Percentiles rank a stretch among this genome's conserved stretches.
Conservation (phyloP, 257 asterid species). For the Solanum arcanum region DNA sequence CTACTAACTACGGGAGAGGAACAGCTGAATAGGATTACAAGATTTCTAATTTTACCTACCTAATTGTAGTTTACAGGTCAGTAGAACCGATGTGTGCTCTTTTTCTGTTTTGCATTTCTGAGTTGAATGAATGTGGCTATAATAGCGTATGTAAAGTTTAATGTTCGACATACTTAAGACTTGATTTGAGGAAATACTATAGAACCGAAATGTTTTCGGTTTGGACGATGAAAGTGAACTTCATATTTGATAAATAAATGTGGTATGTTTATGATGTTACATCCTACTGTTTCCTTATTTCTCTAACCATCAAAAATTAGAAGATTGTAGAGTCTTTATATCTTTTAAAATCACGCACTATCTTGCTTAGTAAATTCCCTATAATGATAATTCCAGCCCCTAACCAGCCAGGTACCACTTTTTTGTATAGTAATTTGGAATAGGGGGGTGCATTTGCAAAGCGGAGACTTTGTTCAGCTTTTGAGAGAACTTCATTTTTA, state of each 20-base stretch:
- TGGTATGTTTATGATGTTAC: neutral
- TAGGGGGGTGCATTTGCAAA: neutral
- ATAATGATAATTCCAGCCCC: neutral
- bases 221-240: neutral
- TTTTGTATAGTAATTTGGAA: neutral
- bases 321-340: neutral
- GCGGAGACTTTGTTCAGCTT: neutral
- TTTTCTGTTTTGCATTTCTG: neutral
- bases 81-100: neutral
- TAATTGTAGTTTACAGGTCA: neutral
- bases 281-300: neutral
- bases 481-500: too few species aligned
- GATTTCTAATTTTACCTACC: neutral
- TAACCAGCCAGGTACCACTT: too few species aligned
- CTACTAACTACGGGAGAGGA: constrained; percentile 53
- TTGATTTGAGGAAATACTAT: neutral
- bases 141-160: neutral
- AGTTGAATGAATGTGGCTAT: neutral
- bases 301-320: neutral
- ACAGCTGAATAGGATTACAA: neutral
- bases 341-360: too few species aligned
- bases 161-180: neutral
- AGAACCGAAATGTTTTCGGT: neutral
- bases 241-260: neutral
- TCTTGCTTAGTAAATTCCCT: neutral